Percentiles rank a stretch among this genome's conserved stretches.
Evolutionary conservation across 1,139 yeast genomes (phyloP).

Genomic region (Ogataea hybrid): DNA sequence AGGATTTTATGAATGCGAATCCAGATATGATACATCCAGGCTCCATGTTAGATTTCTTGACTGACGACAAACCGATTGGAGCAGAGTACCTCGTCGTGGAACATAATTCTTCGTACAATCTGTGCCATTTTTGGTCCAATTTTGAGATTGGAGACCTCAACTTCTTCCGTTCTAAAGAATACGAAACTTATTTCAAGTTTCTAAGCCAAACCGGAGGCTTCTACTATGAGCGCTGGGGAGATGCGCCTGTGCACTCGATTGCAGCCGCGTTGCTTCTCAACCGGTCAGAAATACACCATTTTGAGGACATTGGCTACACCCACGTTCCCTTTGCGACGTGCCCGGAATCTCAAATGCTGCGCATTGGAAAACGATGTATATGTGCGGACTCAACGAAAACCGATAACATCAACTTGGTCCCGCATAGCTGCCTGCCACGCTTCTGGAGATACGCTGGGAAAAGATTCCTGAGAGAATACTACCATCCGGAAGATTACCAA

Average conservation of each 20-base stretch:
- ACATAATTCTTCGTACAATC: constrained; percentile 61
- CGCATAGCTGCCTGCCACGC: constrained; percentile 71
- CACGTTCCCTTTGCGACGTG: constrained; percentile 85
- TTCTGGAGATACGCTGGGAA: constrained; percentile 79
- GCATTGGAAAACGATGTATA: constrained; percentile 63
- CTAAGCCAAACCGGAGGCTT: constrained; percentile 80
- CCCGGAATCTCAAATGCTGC: constrained; percentile 56
- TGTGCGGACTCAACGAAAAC: constrained; percentile 50
- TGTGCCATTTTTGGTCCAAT: constrained; percentile 96
- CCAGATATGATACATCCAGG: constrained; percentile 68
- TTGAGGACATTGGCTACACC: constrained; percentile 85
- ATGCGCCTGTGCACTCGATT: constrained; percentile 93
- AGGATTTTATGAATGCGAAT: constrained; percentile 55
- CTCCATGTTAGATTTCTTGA: constrained; percentile 67
- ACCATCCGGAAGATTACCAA: constrained; percentile 27
- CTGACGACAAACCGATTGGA: constrained; percentile 50
- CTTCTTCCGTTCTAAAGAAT: constrained; percentile 73
- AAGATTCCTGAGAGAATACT: constrained; percentile 42
- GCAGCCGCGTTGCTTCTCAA: constrained; percentile 70
- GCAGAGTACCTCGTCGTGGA: constrained; percentile 31
- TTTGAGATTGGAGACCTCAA: constrained; percentile 84
- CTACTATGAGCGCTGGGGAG: constrained; percentile 99
- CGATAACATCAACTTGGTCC: constrained; percentile 53
- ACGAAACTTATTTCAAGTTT: constrained; percentile 64
- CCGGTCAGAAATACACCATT: constrained; percentile 71